Percentiles rank a stretch among this genome's conserved stretches.
phyloP scores from a whole-genome alignment of 352 stramenopile genomes.

The Peronosclerospora sorghi region DNA sequence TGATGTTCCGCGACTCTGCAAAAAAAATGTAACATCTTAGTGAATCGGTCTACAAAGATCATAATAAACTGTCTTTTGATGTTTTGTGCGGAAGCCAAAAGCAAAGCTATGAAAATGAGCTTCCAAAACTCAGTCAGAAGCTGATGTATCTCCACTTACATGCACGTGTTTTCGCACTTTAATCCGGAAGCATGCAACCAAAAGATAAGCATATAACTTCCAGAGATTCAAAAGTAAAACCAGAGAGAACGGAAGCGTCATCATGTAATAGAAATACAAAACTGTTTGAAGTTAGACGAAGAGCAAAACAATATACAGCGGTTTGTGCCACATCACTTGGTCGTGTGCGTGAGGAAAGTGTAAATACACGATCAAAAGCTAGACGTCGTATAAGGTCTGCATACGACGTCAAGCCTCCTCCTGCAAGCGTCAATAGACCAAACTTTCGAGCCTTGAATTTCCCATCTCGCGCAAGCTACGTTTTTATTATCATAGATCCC shows the following conservation, averaged over 20 bases:
- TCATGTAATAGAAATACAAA: constrained; percentile 71
- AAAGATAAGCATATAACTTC: constrained; percentile 87
- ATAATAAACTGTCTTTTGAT: no score
- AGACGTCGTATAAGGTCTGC: constrained; percentile 78
- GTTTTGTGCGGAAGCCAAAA: no score
- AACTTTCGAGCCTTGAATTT: constrained; percentile 43
- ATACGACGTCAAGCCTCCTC: constrained; percentile 81
- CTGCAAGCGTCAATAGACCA: constrained; percentile 82
- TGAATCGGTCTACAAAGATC: no score
- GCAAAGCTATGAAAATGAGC: no score
- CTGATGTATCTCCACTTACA: no score
- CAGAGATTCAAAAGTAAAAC: constrained; percentile 88
- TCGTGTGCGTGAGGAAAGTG: constrained; percentile 46
- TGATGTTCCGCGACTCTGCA: no score
- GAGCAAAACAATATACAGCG: constrained; percentile 74
- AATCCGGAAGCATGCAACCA: constrained; percentile 86
- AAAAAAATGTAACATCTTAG: no score
- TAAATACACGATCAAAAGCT: constrained; percentile 61
- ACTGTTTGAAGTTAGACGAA: constrained; percentile 66
- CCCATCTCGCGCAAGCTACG: constrained; percentile 72
- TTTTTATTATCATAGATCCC: constrained; percentile 62
- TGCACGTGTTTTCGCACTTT: constrained; percentile 81
- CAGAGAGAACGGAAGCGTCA: constrained; percentile 72
- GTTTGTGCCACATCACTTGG: constrained; percentile 68
- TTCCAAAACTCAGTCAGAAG: no score